phyloP scores from a whole-genome alignment of 2,329 filamentous ascomycete species.

The Scopulariopsis brevicaulis region DNA sequence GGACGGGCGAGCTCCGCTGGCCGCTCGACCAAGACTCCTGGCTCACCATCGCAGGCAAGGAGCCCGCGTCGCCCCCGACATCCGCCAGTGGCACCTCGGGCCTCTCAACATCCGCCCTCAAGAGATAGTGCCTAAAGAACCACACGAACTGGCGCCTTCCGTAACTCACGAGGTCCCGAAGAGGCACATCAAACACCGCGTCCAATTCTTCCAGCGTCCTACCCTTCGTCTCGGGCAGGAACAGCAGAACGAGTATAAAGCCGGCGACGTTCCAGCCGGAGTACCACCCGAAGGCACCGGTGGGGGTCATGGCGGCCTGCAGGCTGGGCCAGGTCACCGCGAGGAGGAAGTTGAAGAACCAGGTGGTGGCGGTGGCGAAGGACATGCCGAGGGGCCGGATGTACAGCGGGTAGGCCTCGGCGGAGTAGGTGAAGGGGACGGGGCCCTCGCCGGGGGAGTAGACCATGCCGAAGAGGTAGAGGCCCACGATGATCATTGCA shows the following conservation, averaged over 20 bases:
- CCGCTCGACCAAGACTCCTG: background rate
- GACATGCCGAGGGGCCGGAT: conserved; percentile 52
- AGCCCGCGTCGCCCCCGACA: background rate
- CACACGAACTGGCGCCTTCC: conserved; percentile 1
- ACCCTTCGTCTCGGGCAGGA: conserved; percentile 31
- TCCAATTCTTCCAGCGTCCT: conserved; percentile 32
- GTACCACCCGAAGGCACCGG: conserved; percentile 38
- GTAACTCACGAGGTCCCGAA: background rate
- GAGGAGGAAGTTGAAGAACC: conserved; percentile 28
- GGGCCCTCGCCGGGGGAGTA: conserved; percentile 50
- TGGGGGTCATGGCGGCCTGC: conserved; percentile 27
- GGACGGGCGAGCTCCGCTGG: no score
- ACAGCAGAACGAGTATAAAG: conserved; percentile 28
- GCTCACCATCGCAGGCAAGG: background rate
- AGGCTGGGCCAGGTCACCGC: conserved; percentile 35
- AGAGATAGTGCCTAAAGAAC: background rate
- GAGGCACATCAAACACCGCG: conserved; percentile 16
- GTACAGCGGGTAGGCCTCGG: conserved; percentile 55
- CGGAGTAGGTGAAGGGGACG: conserved; percentile 56
- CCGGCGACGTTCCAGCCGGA: conserved; percentile 35
- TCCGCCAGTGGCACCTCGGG: conserved; percentile 1
- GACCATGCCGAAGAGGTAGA: conserved; percentile 36
- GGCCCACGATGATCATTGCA: conserved; percentile 33
- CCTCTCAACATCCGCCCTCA: conserved; percentile 1
- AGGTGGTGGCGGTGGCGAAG: conserved; percentile 39